These are phyloP conservation scores for Colletotrichum sp. DNA, from an alignment of 2,329 filamentous ascomycete species.

Conservation along the genomic window DNA sequence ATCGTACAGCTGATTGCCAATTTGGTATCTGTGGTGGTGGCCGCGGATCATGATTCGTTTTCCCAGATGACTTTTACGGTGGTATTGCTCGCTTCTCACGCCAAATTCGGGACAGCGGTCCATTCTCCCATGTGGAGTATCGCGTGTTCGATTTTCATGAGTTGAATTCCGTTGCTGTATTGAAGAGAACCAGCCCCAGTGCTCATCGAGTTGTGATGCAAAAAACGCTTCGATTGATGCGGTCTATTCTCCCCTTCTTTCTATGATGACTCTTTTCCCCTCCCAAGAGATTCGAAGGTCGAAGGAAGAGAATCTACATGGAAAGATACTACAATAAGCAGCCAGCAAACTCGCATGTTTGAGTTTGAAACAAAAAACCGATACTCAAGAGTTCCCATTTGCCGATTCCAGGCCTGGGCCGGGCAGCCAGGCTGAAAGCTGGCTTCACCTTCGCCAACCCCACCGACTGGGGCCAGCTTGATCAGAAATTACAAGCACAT, in stretches of 20 bases:
- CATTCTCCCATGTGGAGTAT: rapidly evolving
- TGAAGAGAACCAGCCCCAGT: not conserved
- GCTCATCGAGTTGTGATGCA: not conserved
- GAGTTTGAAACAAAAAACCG: rapidly evolving
- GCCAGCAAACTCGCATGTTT: not conserved
- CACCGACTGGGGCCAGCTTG: not conserved
- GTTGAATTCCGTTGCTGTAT: not conserved
- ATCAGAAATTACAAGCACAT: not conserved
- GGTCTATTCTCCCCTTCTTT: not conserved
- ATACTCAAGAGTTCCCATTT: too few relatives aligned
- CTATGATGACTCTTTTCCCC: not conserved
- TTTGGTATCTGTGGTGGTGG: not conserved
- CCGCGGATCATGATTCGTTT: not conserved
- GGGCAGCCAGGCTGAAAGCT: not conserved
- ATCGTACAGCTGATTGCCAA: not conserved
- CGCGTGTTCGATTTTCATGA: not conserved
- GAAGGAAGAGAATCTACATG: not conserved
- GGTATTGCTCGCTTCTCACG: not conserved
- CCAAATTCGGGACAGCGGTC: not conserved
- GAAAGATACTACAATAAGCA: not conserved
- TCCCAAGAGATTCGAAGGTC: not conserved
- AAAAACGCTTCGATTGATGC: rapidly evolving
- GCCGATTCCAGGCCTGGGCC: too few relatives aligned
- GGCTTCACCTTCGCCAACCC: not conserved
- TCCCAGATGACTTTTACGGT: not conserved